phyloP scores from a whole-genome alignment of 2,329 filamentous ascomycete genomes.

The Exutisphaerella laricina region DNA sequence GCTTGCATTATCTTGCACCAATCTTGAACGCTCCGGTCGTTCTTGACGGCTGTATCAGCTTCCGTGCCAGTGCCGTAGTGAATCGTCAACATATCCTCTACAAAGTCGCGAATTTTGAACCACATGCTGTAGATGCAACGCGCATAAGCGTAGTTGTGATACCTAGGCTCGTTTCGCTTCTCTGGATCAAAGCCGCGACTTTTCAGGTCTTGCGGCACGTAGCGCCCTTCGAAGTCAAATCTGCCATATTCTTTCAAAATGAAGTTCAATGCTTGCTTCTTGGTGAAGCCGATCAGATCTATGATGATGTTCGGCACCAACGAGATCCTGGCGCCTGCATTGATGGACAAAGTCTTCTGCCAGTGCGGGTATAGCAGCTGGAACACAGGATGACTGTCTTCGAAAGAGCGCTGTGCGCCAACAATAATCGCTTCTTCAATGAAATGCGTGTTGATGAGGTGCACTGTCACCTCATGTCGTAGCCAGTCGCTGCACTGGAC shows the following conservation, averaged over 20 bases:
- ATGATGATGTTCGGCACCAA: conserved; percentile 45
- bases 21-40: conserved; percentile 33
- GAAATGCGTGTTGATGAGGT: conserved; percentile 34
- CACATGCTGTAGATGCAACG: conserved; percentile 45
- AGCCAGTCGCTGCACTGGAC: conserved; percentile 47
- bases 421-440: conserved; percentile 22
- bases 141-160: conserved; percentile 48
- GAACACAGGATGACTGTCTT: conserved; percentile 46
- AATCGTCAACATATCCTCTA: conserved; percentile 26
- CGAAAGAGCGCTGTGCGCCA: conserved; percentile 30
- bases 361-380: conserved; percentile 45
- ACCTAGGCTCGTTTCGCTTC: conserved; percentile 31
- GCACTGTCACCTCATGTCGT: conserved; percentile 44
- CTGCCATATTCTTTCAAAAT: conserved; percentile 39
- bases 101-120: conserved; percentile 41
- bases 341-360: conserved; percentile 48
- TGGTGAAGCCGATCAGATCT: conserved; percentile 40
- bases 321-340: conserved; percentile 42
- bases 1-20: conserved; percentile 41
- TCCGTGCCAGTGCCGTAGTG: conserved; percentile 18
- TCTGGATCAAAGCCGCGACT: conserved; percentile 41
- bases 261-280: conserved; percentile 36
- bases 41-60: conserved; percentile 16
- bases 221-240: conserved; percentile 43
- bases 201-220: conserved; percentile 44